Evolutionary conservation across 257 asterid genomes (phyloP), one percentile per base, ranked within the genome.

Genomic region (Rauvolfia tetraphylla): DNA sequence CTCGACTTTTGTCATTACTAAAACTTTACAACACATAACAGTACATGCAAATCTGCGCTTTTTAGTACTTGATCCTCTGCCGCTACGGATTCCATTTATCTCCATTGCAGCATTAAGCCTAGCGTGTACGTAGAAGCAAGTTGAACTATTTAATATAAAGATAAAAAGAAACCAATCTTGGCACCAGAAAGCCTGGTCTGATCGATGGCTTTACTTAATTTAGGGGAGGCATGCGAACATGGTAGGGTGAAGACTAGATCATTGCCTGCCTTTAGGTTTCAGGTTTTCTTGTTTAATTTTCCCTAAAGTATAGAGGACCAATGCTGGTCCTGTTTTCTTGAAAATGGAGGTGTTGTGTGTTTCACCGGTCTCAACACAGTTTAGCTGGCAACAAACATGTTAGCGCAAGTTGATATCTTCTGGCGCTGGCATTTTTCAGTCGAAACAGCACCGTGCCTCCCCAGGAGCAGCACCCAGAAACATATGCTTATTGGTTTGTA

Each of bases 141-240:
- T 33, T 41, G 56, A 72, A 2, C 18, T 14, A 17, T 58, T 20
- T 34, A 57, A 3, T 3, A 41, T 41, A 3, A 41, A 41, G 8
- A 41, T 17, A n/a, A n/a, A 1, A 49, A 23, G n/a, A n/a, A 72
- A 49, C 54, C 33, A 36, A 36, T 5, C 18, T 49, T 74, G 75
- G 46, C 58, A 73, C 31, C 41, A 51, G 15, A 17, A 44, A 62
- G 74, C 69, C 59, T 63, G 58, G 22, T 48, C 36, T 73, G 74
- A n/a, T n/a, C n/a, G n/a, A 73, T 72, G 49, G 38, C 58, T 39
- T 62, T 65, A 36, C 44, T 57, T 39, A 33, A 22, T 11, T 31
- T 41, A 15, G 2, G 3, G 44, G 76, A 41, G 59, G 82, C 78
- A 65, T 73, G 59, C 15, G 82, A 79, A 79, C 82, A 79, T 73